Evolutionary conservation across 2,329 filamentous ascomycete genomes (phyloP), one percentile per base, ranked within the genome.

Genomic region (Phaeophleospora eucalypticola): DNA sequence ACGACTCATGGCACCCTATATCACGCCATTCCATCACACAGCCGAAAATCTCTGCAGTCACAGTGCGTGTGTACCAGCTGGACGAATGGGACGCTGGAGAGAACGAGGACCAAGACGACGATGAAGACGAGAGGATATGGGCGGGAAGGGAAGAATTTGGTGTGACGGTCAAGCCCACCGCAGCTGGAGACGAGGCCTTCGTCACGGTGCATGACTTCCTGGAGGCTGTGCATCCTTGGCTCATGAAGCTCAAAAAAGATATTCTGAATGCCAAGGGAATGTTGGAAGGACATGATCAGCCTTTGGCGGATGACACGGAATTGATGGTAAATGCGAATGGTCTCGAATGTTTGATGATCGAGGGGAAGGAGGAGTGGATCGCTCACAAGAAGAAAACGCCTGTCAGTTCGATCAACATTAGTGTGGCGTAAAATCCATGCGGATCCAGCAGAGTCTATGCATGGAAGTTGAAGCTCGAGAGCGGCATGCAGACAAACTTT

Each of bases 211-310:
- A 36, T 36, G 35, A 36, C 35, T 36, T 36, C 16, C 15, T 36
- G 35, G 35, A 12, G 35, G 16, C 15, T 9, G 35, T 36, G 35
- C 35, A 36, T 36, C 35, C 35, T 36, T 36, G 35, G 35, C 35
- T 36, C 35, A 36, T 36, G 35, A 16, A 16, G 8, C 35, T 36
- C 15, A 36, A 36, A 16, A 17, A 16, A 17, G 35, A 36, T 8
- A 36, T 36, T 17, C 16, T 36, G 35, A 16, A 8, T 9, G 35
- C 35, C 15, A 36, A 36, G 35, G 35, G 9, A 36, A 14, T 16
- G 8, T 16, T 36, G 9, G 35, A 17, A 8, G 8, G 35, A 16
- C 8, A 16, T 36, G 35, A 36, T 17, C 9, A 36, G 35, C 35
- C 8, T 8, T 36, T 17, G 35, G 15, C 9, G 8, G 27, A 32